These are phyloP conservation scores for Fusarium dlaminii DNA, from an alignment of 2,329 filamentous ascomycete genomes.

Conservation along the genomic window DNA sequence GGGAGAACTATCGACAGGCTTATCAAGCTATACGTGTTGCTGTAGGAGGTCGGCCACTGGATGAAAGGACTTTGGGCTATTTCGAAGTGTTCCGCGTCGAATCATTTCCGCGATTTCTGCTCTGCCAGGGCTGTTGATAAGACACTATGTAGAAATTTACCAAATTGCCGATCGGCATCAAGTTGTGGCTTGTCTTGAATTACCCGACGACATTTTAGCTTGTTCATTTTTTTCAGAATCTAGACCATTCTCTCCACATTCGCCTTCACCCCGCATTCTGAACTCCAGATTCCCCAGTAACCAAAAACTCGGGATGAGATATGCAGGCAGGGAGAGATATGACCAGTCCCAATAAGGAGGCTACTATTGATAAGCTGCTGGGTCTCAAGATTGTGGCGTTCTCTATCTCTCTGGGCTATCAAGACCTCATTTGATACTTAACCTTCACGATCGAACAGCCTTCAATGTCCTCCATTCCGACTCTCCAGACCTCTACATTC, in stretches of 20 bases:
- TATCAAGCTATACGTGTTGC: not conserved
- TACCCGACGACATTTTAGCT: not conserved
- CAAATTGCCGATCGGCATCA: not conserved
- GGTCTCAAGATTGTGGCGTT: not conserved
- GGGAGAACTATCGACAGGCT: not conserved
- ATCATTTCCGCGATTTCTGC: not conserved
- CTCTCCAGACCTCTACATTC: accelerated
- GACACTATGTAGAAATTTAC: too few species aligned
- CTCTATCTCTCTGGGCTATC: not conserved
- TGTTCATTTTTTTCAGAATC: not conserved
- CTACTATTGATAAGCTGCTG: not conserved
- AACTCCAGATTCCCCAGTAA: not conserved
- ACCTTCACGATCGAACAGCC: not conserved
- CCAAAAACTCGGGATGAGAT: not conserved
- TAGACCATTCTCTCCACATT: not conserved
- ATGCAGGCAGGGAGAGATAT: not conserved
- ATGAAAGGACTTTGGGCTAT: not conserved
- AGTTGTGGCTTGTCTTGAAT: not conserved
- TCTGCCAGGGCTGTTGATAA: not conserved
- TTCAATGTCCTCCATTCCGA: not conserved
- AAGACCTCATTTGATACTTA: not conserved
- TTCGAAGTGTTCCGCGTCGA: not conserved
- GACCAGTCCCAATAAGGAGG: not conserved
- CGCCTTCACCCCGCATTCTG: not conserved
- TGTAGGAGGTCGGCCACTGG: not conserved